Conservation (phyloP, 2,329 filamentous ascomycete genomes). For the Laburnicola sp. region DNA sequence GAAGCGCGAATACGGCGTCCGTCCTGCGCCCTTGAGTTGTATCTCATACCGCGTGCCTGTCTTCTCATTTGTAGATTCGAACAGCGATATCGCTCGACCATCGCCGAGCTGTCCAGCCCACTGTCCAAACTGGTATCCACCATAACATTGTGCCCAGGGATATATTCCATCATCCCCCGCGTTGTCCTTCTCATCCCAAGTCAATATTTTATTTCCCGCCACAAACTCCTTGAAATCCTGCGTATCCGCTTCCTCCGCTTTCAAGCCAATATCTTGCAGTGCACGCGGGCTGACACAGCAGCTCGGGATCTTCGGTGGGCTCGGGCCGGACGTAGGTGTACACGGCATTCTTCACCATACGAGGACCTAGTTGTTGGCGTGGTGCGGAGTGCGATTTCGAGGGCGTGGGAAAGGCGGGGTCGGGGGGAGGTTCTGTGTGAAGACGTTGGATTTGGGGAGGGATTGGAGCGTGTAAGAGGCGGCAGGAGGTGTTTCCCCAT, state of each 20-base stretch:
- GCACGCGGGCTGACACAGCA: slow-evolving; percentile 82
- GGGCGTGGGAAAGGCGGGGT: slow-evolving; percentile 78
- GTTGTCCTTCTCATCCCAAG: slow-evolving; percentile 66
- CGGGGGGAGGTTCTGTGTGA: slow-evolving; percentile 72
- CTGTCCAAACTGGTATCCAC: slow-evolving; percentile 70
- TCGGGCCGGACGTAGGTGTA: slow-evolving; percentile 92
- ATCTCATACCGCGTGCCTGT: slow-evolving; percentile 80
- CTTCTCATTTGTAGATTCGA: slow-evolving; percentile 77
- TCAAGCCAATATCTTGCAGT: slow-evolving; percentile 78
- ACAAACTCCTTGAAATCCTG: slow-evolving; percentile 77
- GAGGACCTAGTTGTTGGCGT: slow-evolving; percentile 74
- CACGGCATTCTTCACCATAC: slow-evolving; percentile 79
- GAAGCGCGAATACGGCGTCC: slow-evolving; percentile 93
- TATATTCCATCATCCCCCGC: slow-evolving; percentile 66
- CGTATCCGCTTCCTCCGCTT: slow-evolving; percentile 66
- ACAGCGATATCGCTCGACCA: slow-evolving; percentile 89
- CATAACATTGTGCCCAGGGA: slow-evolving; percentile 98
- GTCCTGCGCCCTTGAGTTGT: slow-evolving; percentile 90
- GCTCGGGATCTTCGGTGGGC: slow-evolving; percentile 68
- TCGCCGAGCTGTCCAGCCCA: slow-evolving; percentile 98
- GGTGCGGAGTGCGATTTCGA: slow-evolving; percentile 78
- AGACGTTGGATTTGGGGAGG: slow-evolving; percentile 66
- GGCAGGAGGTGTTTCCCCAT: slow-evolving; percentile 16
- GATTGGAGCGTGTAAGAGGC: slow-evolving; percentile 49
- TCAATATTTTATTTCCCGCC: slow-evolving; percentile 79